Conservation (phyloP, 306 rosid genomes). For the Rosa multiflora region DNA sequence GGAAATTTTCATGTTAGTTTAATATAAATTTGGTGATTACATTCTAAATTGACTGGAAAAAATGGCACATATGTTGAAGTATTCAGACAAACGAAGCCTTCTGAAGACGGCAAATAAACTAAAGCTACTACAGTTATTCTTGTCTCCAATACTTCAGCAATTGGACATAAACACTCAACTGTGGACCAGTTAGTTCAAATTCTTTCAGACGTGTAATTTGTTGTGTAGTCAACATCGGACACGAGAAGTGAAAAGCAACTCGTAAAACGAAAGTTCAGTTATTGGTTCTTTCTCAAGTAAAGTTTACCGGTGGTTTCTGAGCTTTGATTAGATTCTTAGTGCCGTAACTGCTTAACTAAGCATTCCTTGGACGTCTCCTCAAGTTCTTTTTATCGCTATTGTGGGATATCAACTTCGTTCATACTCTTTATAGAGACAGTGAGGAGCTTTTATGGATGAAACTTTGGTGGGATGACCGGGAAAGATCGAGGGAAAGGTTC, state of each 20-base stretch:
- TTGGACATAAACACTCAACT: neutral
- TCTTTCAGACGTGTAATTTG: neutral
- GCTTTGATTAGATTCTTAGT: neutral
- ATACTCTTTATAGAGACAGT: neutral
- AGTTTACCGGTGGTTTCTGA: neutral
- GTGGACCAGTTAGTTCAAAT: too few species aligned
- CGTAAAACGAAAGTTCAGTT: neutral
- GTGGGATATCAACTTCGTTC: neutral
- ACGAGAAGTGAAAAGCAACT: neutral
- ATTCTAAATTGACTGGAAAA: neutral
- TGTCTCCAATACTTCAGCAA: neutral
- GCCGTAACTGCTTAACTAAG: neutral
- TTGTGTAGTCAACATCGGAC: neutral
- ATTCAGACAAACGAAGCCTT: constrained; percentile 9
- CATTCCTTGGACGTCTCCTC: neutral
- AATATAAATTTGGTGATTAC: neutral
- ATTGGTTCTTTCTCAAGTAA: neutral
- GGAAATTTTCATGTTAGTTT: neutral
- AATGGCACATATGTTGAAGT: neutral
- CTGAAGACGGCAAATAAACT: neutral
- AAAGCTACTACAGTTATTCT: neutral
- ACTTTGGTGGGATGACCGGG: too few species aligned
- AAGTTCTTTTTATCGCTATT: neutral
- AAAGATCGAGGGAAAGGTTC: neutral
- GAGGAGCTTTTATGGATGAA: too few species aligned